A percentile compares a stretch with the other conserved stretches of the same genome.
These are phyloP conservation scores for Syncephalastrum sp. DNA, from an alignment of 371 early-diverging fungal species.

Conservation along the genomic window DNA sequence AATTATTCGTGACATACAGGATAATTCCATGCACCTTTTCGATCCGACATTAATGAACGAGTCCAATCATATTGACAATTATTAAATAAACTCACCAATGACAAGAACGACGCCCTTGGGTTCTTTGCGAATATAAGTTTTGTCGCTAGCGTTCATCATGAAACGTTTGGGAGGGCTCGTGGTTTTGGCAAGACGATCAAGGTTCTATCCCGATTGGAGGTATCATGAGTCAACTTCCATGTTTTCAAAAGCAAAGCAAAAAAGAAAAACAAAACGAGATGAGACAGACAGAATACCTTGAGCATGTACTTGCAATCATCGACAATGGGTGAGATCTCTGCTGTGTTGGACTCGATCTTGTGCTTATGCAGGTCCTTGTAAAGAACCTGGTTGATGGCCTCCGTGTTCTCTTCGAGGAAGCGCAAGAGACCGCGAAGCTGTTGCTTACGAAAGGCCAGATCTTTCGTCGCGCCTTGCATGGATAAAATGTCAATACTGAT, in stretches of 20 bases:
- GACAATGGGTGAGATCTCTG: slow-evolving; percentile 60
- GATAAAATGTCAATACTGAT: too few species aligned
- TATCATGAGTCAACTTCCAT: neutral
- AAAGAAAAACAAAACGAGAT: too few species aligned
- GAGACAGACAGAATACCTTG: slow-evolving; percentile 19
- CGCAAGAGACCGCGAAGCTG: slow-evolving; percentile 68
- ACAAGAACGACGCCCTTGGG: slow-evolving; percentile 79
- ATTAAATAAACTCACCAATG: slow-evolving; percentile 42
- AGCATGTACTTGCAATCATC: slow-evolving; percentile 71
- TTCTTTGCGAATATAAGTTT: slow-evolving; percentile 55
- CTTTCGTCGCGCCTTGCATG: slow-evolving; percentile 49
- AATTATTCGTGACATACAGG: slow-evolving; percentile 45
- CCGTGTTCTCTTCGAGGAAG: slow-evolving; percentile 70
- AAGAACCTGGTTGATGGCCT: slow-evolving; percentile 61
- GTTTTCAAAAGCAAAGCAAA: neutral
- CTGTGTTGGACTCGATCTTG: slow-evolving; percentile 45
- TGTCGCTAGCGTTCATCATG: slow-evolving; percentile 38
- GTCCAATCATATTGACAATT: neutral
- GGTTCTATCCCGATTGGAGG: slow-evolving; percentile 11
- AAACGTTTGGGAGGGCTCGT: slow-evolving; percentile 27
- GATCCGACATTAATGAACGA: neutral
- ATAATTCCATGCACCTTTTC: slow-evolving; percentile 86
- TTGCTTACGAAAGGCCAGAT: slow-evolving; percentile 65
- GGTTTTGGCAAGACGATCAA: slow-evolving; percentile 36
- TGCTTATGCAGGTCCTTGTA: slow-evolving; percentile 68